phyloP scores from a whole-genome alignment of 2,329 filamentous ascomycete genomes.

The Penicillium carneum region DNA sequence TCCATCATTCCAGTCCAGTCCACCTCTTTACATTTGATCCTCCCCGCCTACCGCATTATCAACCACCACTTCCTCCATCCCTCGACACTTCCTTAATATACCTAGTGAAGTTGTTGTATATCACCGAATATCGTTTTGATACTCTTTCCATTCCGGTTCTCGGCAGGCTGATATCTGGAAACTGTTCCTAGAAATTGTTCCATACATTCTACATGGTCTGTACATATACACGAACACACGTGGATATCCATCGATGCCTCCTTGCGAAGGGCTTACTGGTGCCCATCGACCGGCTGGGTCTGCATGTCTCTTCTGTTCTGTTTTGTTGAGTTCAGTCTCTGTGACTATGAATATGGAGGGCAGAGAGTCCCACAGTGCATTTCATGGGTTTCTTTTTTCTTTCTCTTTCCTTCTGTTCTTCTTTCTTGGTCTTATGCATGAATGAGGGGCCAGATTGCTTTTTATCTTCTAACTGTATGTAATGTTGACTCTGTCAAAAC shows the following conservation, averaged over 20 bases:
- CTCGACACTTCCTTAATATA: slow-evolving; percentile 25
- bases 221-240: slow-evolving; percentile 42
- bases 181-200: slow-evolving; percentile 31
- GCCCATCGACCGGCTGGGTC: background rate
- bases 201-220: slow-evolving; percentile 42
- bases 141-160: slow-evolving; percentile 15
- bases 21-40: background rate
- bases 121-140: slow-evolving; percentile 17
- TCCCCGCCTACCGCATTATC: background rate
- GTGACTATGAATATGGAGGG: slow-evolving; percentile 7
- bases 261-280: background rate
- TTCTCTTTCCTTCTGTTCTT: slow-evolving; percentile 19
- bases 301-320: slow-evolving; percentile 17
- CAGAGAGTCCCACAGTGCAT: background rate
- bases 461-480: slow-evolving; percentile 33
- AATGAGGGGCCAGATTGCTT: slow-evolving; percentile 7
- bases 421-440: slow-evolving; percentile 24
- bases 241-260: slow-evolving; percentile 26
- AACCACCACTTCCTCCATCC: slow-evolving; percentile 8
- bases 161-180: slow-evolving; percentile 25
- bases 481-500: slow-evolving; percentile 32
- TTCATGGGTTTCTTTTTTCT: slow-evolving; percentile 7
- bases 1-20: slow-evolving; percentile 1
- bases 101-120: slow-evolving; percentile 31
- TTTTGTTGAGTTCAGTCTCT: slow-evolving; percentile 2